phyloP scores from a whole-genome alignment of 1,139 yeast genomes.

The Debaryomyces fabryi region DNA sequence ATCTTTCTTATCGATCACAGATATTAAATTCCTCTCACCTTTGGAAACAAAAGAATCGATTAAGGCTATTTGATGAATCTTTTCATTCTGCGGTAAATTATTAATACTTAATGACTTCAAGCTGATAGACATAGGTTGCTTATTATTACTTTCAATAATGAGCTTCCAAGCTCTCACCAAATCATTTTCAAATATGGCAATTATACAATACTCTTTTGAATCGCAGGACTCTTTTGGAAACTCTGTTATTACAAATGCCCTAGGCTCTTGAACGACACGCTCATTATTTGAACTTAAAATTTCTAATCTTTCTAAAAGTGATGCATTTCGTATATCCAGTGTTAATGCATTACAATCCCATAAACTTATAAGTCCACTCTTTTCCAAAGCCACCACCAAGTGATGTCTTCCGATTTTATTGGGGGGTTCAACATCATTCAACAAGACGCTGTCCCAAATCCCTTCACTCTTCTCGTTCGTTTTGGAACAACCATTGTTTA shows the following conservation, averaged over 20 bases:
- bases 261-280: constrained; percentile 21
- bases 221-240: constrained; percentile 12
- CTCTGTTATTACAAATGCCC: constrained; percentile 30
- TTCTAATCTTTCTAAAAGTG: constrained; percentile 22
- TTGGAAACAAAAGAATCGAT: constrained; percentile 53
- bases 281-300: constrained; percentile 14
- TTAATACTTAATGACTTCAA: constrained; percentile 25
- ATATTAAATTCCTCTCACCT: constrained; percentile 54
- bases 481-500: constrained; percentile 14
- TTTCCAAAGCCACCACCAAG: constrained; percentile 52
- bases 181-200: constrained; percentile 32
- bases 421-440: constrained; percentile 33
- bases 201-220: constrained; percentile 22
- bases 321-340: constrained; percentile 33
- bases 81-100: constrained; percentile 29
- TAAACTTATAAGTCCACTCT: constrained; percentile 56
- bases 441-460: constrained; percentile 36
- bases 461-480: constrained; percentile 15
- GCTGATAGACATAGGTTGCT: constrained; percentile 17
- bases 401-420: constrained; percentile 29
- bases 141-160: constrained; percentile 16
- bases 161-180: constrained; percentile 35
- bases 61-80: constrained; percentile 52
- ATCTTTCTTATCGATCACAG: constrained; percentile 62
- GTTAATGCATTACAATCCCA: constrained; percentile 61